These are phyloP conservation scores for Lachnellula cervina DNA, from an alignment of 2,329 filamentous ascomycete genomes.

Conservation along the genomic window DNA sequence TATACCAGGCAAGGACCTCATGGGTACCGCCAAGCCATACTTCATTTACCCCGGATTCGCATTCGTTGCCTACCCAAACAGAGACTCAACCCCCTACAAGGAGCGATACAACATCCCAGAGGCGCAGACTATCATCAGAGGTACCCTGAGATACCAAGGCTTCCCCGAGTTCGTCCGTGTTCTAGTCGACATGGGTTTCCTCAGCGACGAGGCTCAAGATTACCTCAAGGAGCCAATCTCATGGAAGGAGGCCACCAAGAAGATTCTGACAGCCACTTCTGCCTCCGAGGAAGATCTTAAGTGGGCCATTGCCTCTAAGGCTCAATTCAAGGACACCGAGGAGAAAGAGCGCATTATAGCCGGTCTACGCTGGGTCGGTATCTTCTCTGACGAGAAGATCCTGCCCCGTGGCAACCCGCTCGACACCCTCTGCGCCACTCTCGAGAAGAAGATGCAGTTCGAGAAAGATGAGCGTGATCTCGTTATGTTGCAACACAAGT, in stretches of 20 bases:
- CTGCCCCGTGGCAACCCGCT: constrained; percentile 73
- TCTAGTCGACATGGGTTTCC: constrained; percentile 86
- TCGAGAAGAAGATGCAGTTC: constrained; percentile 91
- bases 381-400: constrained; percentile 59
- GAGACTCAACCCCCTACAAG: constrained; percentile 81
- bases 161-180: constrained; percentile 88
- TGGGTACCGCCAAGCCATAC: constrained; percentile 85
- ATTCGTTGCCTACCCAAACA: constrained; percentile 90
- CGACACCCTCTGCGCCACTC: constrained; percentile 82
- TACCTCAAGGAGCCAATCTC: constrained; percentile 62
- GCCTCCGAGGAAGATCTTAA: constrained; percentile 64
- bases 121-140: constrained; percentile 78
- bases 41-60: constrained; percentile 83
- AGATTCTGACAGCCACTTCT: constrained; percentile 67
- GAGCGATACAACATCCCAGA: constrained; percentile 91
- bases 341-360: constrained; percentile 65
- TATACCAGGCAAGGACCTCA: constrained; percentile 64
- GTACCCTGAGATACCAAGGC: constrained; percentile 79
- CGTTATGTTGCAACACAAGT: constrained; percentile 76
- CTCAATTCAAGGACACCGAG: constrained; percentile 62
- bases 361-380: constrained; percentile 68
- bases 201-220: constrained; percentile 63
- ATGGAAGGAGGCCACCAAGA: constrained; percentile 82
- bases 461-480: constrained; percentile 78
- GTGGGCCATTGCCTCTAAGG: constrained; percentile 69